phyloP scores from a whole-genome alignment of 1,284 basidiomycete genomes.

The Trametes sp. region DNA sequence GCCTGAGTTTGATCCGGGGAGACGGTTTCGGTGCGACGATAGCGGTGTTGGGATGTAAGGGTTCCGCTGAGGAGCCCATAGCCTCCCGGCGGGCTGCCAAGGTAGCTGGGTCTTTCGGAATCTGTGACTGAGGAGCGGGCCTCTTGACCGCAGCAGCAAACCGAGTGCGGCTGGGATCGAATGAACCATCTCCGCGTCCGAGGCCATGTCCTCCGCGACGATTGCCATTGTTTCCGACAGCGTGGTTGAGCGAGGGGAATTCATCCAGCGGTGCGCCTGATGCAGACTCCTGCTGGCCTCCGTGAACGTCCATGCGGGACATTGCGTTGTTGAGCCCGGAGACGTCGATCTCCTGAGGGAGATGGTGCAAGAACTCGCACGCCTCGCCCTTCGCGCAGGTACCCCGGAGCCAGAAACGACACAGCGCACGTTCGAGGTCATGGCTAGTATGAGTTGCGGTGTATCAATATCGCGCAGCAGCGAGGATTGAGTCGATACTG shows the following conservation, averaged over 20 bases:
- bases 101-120: slow-evolving; percentile 47
- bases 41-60: slow-evolving; percentile 67
- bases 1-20: slow-evolving; percentile 81
- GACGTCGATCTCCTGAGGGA: slow-evolving; percentile 83
- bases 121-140: slow-evolving; percentile 45
- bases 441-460: slow-evolving; percentile 53
- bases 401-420: slow-evolving; percentile 97
- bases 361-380: slow-evolving; percentile 90
- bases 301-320: slow-evolving; percentile 69
- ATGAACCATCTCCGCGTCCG: slow-evolving; percentile 50
- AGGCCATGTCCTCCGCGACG: slow-evolving; percentile 50
- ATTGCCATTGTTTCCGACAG: slow-evolving; percentile 52
- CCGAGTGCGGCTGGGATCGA: slow-evolving; percentile 83
- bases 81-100: slow-evolving; percentile 60
- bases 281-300: slow-evolving; percentile 46
- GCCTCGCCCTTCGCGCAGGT: slow-evolving; percentile 94
- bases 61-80: slow-evolving; percentile 64
- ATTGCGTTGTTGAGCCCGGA: slow-evolving; percentile 74
- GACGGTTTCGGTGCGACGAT: slow-evolving; percentile 87
- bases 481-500: slow-evolving; percentile 34
- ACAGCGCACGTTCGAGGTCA: slow-evolving; percentile 91
- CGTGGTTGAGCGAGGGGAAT: slow-evolving; percentile 77
- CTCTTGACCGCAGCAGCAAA: slow-evolving; percentile 88
- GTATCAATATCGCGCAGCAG: slow-evolving; percentile 12
- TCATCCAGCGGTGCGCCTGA: slow-evolving; percentile 73